These are phyloP conservation scores for Nakataea oryzae DNA, from an alignment of 2,329 filamentous ascomycete genomes.

Conservation along the genomic window DNA sequence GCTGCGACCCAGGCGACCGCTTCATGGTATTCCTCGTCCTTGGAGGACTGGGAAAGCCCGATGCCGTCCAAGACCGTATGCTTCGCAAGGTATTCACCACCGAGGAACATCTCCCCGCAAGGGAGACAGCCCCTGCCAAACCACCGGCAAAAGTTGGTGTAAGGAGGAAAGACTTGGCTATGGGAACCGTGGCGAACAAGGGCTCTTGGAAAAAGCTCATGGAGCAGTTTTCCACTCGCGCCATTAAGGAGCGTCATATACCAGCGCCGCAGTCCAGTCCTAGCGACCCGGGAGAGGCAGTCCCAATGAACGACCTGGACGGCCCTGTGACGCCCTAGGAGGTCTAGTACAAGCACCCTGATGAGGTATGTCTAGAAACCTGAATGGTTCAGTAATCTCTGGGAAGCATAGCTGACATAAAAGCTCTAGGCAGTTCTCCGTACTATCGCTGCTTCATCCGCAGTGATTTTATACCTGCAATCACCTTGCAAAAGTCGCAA, in stretches of 20 bases:
- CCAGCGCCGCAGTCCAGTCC: background rate
- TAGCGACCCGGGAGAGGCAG: background rate
- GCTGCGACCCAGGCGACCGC: constrained; percentile 7
- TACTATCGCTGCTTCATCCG: background rate
- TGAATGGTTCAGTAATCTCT: background rate
- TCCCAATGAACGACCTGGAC: background rate
- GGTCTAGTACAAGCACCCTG: background rate
- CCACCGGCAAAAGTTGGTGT: background rate
- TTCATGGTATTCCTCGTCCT: constrained; percentile 7
- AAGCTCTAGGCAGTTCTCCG: background rate
- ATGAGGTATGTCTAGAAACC: background rate
- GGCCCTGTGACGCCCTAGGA: background rate
- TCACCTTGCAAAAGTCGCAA: background rate
- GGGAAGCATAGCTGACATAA: no score
- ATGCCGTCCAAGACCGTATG: constrained; percentile 5
- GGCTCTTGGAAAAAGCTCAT: constrained; percentile 8
- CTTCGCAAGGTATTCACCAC: background rate
- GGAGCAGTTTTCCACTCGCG: constrained; percentile 3
- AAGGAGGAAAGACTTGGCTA: background rate
- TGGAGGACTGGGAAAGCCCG: constrained; percentile 5
- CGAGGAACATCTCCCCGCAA: no score
- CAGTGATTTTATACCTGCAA: background rate
- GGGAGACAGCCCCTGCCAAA: no score
- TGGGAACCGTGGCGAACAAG: background rate
- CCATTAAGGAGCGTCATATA: background rate